Base-by-base conservation (phyloP, 2,329 filamentous ascomycete genomes). In the Didymella pomorum region DNA sequence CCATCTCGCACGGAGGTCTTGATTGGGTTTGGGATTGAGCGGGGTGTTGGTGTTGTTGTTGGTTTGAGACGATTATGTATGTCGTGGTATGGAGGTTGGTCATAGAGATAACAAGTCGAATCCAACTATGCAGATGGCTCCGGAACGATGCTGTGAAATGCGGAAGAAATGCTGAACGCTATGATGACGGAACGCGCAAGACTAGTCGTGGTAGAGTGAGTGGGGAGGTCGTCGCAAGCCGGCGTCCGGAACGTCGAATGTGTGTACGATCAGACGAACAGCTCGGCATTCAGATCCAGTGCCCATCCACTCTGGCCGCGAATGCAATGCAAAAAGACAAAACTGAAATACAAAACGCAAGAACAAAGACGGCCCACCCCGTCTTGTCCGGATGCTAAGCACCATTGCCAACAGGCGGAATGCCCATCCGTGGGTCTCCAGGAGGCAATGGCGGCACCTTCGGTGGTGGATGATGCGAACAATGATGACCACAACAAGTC, bases 341-440 rank as follows among this genome's bases (percentile, higher is more conserved):
- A 46, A 70, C 44, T 55, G 70, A 52, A 66, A 75, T 37, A 69
- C 49, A 73, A 51, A 71, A 71, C 42, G 72, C 72, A 69, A 72
- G 71, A 73, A 77, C 74, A 70, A 71, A 63, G 68, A 74, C 71
- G 71, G 74, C 74, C 73, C 74, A 77, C 73, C 74, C 74, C 73
- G 66, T 74, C 72, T 67, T 70, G 74, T 76, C 71, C 70, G 61
- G 26, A 66, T 71, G 72, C 59, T 75, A 74, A 45, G 71, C 70
- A 56, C 70, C 68, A 65, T 66, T 75, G 16, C 67, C 58, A n/a
- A 67, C 59, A 31, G 63, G 63, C 52, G 61, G 64, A 37, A 58
- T 58, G 35, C 66, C 64, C 45, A 60, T 57, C 26, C 70, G 69
- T 44, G 68, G 60, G 54, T 71, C 70, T 28, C 65, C 67, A 18